phyloP scores from a whole-genome alignment of 139 green algal species.

The Zygnema cylindricum region DNA sequence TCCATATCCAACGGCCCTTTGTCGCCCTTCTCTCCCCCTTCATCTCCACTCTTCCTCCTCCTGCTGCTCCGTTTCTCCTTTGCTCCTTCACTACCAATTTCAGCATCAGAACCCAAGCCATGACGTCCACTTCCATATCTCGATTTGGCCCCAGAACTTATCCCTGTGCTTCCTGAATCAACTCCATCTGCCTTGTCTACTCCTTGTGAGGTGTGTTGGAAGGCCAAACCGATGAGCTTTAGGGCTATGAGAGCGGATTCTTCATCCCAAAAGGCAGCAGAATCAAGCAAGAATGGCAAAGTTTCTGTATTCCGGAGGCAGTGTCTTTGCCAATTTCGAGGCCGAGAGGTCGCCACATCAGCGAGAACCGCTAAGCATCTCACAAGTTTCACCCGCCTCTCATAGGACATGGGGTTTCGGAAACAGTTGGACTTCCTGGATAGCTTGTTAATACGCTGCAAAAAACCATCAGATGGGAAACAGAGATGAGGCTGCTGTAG shows the following conservation, averaged over 20 bases:
- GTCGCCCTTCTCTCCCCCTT: conserved; percentile 8
- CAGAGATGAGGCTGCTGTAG: not conserved
- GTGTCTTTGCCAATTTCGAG: conserved; percentile 50
- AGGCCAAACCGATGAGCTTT: conserved; percentile 6
- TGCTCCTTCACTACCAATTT: conserved; percentile 27
- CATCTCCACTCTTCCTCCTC: conserved; percentile 39
- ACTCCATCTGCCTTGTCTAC: not conserved
- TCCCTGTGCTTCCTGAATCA: not conserved
- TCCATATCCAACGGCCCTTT: conserved; percentile 27
- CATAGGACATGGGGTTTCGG: conserved; percentile 26
- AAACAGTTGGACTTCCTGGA: conserved; percentile 35
- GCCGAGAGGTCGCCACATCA: conserved; percentile 33
- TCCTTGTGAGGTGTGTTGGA: not conserved
- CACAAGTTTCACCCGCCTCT: conserved; percentile 31
- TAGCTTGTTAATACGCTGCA: conserved; percentile 39
- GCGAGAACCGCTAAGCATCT: conserved; percentile 7
- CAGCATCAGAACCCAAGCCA: not conserved
- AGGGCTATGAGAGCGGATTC: conserved; percentile 8
- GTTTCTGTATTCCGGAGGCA: conserved; percentile 19
- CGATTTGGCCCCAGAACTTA: not conserved
- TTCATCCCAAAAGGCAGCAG: not conserved
- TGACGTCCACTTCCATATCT: not conserved
- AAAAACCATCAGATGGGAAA: not conserved
- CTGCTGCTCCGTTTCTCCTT: conserved; percentile 41
- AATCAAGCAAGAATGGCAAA: conserved; percentile 44